Base-by-base conservation (phyloP, 768 basidiomycete species). In the Collybia sp. region DNA sequence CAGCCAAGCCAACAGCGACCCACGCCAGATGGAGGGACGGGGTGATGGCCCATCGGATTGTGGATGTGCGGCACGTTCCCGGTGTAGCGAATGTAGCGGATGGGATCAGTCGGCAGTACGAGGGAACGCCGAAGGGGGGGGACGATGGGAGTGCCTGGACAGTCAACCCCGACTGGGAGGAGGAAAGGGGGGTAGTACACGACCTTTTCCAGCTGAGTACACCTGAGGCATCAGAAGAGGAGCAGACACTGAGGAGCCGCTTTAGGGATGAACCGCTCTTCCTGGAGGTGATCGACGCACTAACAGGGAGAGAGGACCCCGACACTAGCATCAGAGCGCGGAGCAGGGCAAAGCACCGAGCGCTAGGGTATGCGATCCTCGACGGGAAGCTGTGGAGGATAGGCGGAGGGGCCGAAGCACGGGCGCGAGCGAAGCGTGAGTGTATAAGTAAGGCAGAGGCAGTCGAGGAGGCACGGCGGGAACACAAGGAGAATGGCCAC, bases 121-220 rank as follows among this genome's bases (percentile, higher is more conserved):
- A 60, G 37, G 59, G 50, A 0, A 15, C 35, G 38, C 45, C 48
- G 10, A 36, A 40, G 9, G 38, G 10, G 3, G 42, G 37, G 2
- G 60, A 52, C 0, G 64, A 70, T 37, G 59, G 66, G 0, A 61
- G 58, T 32, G 50, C 55, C 10, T 69, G 66, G 65, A 47, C 53
- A 6, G 65, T 71, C 5, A 47, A 44, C 15, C 43, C 54, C 31
- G 67, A 67, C 17, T 62, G 59, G 57, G 60, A 56, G 37, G 25
- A 15, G 6, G 3, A n/a, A 2, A 40, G 43, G 20, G 56, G 59
- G 5, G n/a, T 68, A 0, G 43, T 50, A 0, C 45, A 63, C 15
- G 15, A 34, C 33, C 33, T 34, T 11, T 50, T 50, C 40, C 34
- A 12, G 17, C 39, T 46, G 0, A 33, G 17, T 8, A 31, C 30